These are phyloP conservation scores for Calonectria hawksworthii DNA, from an alignment of 2,329 filamentous ascomycete species.

Conservation along the genomic window DNA sequence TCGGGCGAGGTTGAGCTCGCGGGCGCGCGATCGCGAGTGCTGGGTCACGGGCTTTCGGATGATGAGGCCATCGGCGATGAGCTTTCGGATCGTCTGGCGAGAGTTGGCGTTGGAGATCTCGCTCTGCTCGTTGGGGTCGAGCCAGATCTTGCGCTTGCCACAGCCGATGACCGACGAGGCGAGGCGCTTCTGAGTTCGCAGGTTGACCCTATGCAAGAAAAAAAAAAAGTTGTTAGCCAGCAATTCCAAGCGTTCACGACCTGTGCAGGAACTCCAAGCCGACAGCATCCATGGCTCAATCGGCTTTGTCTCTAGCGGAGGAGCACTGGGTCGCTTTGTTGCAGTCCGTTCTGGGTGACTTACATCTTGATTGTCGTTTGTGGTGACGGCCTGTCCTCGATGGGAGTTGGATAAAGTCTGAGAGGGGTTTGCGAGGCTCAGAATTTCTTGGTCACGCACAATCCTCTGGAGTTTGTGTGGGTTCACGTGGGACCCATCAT, in stretches of 20 bases:
- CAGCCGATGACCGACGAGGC: slow-evolving; percentile 98
- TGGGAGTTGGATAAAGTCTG: slow-evolving; percentile 54
- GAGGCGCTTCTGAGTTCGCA: slow-evolving; percentile 99
- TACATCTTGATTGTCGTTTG: slow-evolving; percentile 61
- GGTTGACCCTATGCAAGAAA: slow-evolving; percentile 85
- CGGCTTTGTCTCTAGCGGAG: slow-evolving; percentile 19
- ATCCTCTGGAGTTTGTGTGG: slow-evolving; percentile 57
- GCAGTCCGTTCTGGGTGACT: slow-evolving; percentile 48
- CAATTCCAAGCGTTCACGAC: slow-evolving; percentile 26
- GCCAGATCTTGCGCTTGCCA: slow-evolving; percentile 99
- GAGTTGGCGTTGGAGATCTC: slow-evolving; percentile 99
- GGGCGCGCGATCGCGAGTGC: slow-evolving; percentile 97
- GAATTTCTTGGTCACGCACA: slow-evolving; percentile 57
- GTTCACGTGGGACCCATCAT: slow-evolving; percentile 53
- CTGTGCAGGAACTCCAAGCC: slow-evolving; percentile 21
- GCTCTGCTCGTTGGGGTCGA: slow-evolving; percentile 98
- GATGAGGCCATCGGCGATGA: slow-evolving; percentile 99
- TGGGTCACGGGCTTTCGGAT: slow-evolving; percentile 99
- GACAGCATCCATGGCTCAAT: slow-evolving; percentile 35
- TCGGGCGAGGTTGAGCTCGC: slow-evolving; percentile 94
- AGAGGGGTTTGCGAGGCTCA: slow-evolving; percentile 56
- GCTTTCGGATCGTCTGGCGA: slow-evolving; percentile 99
- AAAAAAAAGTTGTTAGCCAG: slow-evolving; percentile 49
- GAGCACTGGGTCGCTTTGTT: slow-evolving; percentile 28
- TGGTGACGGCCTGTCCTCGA: slow-evolving; percentile 59